Conservation (phyloP, 495 filamentous ascomycete genomes). For the Neurospora tetraspora region DNA sequence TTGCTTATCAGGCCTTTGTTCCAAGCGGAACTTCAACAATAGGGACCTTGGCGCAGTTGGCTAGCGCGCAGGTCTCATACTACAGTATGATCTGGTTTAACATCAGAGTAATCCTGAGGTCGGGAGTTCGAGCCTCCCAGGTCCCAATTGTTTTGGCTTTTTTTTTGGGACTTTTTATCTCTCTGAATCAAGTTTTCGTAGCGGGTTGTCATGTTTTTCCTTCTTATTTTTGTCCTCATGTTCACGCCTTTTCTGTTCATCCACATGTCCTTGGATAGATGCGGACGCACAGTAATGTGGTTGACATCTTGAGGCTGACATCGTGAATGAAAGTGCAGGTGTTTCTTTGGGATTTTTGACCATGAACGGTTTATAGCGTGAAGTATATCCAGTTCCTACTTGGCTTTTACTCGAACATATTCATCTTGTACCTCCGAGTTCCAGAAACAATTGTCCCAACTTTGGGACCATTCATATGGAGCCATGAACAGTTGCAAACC, state of each 20-base stretch:
- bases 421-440: not conserved
- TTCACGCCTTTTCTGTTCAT: not conserved
- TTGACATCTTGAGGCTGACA: too few species aligned
- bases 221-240: not conserved
- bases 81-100: not conserved
- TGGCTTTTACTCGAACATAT: not conserved
- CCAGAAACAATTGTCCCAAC: too few species aligned
- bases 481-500: not conserved
- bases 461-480: not conserved
- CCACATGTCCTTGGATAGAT: not conserved
- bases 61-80: not conserved
- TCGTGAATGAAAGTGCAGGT: too few species aligned
- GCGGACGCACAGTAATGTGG: too few species aligned
- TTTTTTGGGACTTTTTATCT: not conserved
- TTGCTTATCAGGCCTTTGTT: not conserved
- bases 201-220: not conserved
- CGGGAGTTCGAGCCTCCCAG: not conserved
- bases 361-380: not conserved
- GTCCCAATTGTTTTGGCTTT: not conserved
- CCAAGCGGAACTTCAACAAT: not conserved
- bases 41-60: not conserved
- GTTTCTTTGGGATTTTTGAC: not conserved
- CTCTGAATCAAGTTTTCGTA: not conserved
- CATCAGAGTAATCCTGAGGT: not conserved
- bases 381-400: not conserved